phyloP scores from a whole-genome alignment of 2,329 filamentous ascomycete genomes.

The Cercospora sesami region DNA sequence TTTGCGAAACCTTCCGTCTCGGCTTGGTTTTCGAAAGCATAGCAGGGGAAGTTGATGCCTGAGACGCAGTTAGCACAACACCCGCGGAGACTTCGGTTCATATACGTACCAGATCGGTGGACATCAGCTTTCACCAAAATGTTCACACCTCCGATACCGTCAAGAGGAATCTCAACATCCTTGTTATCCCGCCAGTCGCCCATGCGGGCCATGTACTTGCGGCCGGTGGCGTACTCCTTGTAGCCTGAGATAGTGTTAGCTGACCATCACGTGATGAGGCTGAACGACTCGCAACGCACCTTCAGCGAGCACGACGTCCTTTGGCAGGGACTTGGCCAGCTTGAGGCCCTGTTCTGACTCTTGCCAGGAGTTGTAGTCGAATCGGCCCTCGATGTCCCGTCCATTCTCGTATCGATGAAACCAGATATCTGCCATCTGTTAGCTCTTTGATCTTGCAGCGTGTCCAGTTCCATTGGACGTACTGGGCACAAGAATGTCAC shows the following conservation, averaged over 20 bases:
- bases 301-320: slow-evolving; percentile 83
- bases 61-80: slow-evolving; percentile 7
- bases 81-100: neutral
- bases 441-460: slow-evolving; percentile 16
- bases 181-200: slow-evolving; percentile 92
- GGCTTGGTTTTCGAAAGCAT: slow-evolving; percentile 97
- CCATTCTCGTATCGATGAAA: slow-evolving; percentile 84
- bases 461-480: slow-evolving; percentile 46
- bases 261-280: neutral
- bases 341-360: slow-evolving; percentile 83
- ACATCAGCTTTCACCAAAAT: slow-evolving; percentile 98
- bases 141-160: slow-evolving; percentile 95
- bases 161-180: slow-evolving; percentile 86
- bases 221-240: slow-evolving; percentile 86
- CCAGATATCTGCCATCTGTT: slow-evolving; percentile 73
- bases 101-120: slow-evolving; percentile 77
- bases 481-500: slow-evolving; percentile 93
- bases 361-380: slow-evolving; percentile 99
- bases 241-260: slow-evolving; percentile 61
- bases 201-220: slow-evolving; percentile 85
- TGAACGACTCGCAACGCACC: slow-evolving; percentile 52
- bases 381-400: slow-evolving; percentile 87
- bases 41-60: slow-evolving; percentile 97
- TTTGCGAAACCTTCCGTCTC: slow-evolving; percentile 98
- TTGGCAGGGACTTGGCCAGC: slow-evolving; percentile 70